These are phyloP conservation scores for Eurotiales sp. DNA, from an alignment of 2,329 filamentous ascomycete genomes.

Conservation along the genomic window DNA sequence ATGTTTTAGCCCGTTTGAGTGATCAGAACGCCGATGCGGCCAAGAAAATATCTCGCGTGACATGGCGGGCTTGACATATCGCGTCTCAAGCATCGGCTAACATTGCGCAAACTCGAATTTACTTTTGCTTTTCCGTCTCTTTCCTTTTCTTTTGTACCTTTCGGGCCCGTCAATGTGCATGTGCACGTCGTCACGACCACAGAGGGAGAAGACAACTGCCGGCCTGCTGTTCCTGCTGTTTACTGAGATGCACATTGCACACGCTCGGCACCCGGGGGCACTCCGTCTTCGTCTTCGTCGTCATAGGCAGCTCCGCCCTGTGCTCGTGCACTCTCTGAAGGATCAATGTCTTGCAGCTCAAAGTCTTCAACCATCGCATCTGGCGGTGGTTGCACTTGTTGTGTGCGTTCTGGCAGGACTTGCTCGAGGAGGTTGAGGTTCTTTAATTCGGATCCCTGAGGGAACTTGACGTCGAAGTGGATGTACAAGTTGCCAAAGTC, in stretches of 20 bases:
- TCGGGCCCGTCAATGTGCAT: not conserved
- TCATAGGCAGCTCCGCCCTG: slow-evolving; percentile 58
- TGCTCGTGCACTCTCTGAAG: slow-evolving; percentile 61
- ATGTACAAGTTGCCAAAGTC: slow-evolving; percentile 95
- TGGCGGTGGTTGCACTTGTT: slow-evolving; percentile 64
- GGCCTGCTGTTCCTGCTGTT: too few relatives aligned
- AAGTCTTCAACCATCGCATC: slow-evolving; percentile 92
- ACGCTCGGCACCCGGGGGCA: slow-evolving; percentile 47
- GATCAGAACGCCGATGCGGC: not conserved
- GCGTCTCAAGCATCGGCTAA: not conserved
- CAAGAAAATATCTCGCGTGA: not conserved
- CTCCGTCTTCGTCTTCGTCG: slow-evolving; percentile 63
- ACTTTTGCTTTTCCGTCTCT: not conserved
- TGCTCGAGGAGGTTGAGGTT: slow-evolving; percentile 77
- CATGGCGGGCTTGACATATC: not conserved
- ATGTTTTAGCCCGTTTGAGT: not conserved
- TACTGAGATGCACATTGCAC: slow-evolving; percentile 53
- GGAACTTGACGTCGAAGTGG: slow-evolving; percentile 97
- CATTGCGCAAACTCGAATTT: not conserved
- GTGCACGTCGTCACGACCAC: too few relatives aligned
- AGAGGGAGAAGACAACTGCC: too few relatives aligned
- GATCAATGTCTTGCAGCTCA: slow-evolving; percentile 79
- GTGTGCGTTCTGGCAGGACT: slow-evolving; percentile 70
- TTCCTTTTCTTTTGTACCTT: not conserved
- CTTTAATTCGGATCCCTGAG: slow-evolving; percentile 65